Percentiles rank a stretch among this genome's conserved stretches.
Evolutionary conservation across 2,329 filamentous ascomycete genomes (phyloP).

Genomic region (Calonectria honghensis): DNA sequence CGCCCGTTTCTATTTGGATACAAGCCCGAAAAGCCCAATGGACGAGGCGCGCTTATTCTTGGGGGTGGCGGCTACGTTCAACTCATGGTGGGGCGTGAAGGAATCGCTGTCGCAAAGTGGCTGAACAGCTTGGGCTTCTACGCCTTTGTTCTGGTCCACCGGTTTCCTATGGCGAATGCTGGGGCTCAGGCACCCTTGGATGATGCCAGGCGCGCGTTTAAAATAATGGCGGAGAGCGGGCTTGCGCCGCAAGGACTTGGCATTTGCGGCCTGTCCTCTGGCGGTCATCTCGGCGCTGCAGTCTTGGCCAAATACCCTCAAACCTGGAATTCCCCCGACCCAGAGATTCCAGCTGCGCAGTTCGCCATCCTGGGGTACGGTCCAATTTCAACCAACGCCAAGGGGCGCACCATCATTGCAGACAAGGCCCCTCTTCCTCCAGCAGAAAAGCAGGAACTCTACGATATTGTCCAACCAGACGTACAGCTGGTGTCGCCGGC

Average conservation of each 20-base stretch:
- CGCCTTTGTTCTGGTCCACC: constrained; percentile 52
- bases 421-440: constrained; percentile 49
- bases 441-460: constrained; percentile 48
- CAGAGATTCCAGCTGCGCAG: constrained; percentile 32
- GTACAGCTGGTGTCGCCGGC: constrained; percentile 42
- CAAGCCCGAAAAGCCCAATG: constrained; percentile 41
- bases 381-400: constrained; percentile 49
- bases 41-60: constrained; percentile 45
- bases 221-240: constrained; percentile 42
- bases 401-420: constrained; percentile 45
- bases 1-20: constrained; percentile 49
- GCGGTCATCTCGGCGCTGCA: constrained; percentile 49
- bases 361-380: constrained; percentile 51
- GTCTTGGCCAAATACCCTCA: constrained; percentile 48
- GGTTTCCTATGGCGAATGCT: constrained; percentile 45
- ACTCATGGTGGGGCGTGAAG: constrained; percentile 51
- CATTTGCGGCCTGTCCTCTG: constrained; percentile 51
- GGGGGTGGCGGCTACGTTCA: constrained; percentile 50
- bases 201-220: constrained; percentile 49
- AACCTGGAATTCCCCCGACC: constrained; percentile 45
- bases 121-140: constrained; percentile 50
- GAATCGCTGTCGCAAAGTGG: constrained; percentile 49
- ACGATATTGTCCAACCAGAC: constrained; percentile 48
- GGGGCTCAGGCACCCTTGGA: constrained; percentile 47
- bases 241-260: constrained; percentile 42